Percentiles rank a stretch among this genome's conserved stretches.
phyloP scores from a whole-genome alignment of 129 eudicot species.

The Cynara cardunculus region DNA sequence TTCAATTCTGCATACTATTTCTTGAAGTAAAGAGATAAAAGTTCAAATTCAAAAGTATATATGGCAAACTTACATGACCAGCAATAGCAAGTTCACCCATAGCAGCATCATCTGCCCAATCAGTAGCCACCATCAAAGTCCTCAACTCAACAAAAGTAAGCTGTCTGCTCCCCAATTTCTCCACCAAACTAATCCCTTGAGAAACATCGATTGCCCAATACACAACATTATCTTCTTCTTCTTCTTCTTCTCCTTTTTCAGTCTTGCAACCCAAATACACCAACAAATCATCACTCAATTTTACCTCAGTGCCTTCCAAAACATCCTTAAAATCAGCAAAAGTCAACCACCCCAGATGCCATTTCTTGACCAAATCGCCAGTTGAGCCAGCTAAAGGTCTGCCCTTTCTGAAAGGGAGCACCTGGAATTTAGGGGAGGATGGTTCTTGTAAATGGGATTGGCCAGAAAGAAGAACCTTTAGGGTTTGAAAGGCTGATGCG shows the following conservation, averaged over 20 bases:
- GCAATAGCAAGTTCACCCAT: constrained; percentile 90
- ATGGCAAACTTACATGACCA: constrained; percentile 65
- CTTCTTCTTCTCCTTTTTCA: not conserved
- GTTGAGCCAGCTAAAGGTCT: constrained; percentile 63
- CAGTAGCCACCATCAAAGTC: constrained; percentile 98
- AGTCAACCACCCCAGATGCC: constrained; percentile 92
- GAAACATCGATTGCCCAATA: constrained; percentile 91
- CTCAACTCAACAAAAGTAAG: constrained; percentile 81
- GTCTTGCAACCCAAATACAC: constrained; percentile 72
- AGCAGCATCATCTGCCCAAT: constrained; percentile 65
- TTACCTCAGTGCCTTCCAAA: constrained; percentile 54
- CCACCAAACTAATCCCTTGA: constrained; percentile 55
- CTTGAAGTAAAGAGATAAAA: constrained; percentile 1
- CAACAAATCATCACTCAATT: constrained; percentile 55
- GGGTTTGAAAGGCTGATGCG: constrained; percentile 62
- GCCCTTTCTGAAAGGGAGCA: constrained; percentile 77
- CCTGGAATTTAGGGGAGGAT: constrained; percentile 59
- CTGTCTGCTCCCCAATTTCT: constrained; percentile 37
- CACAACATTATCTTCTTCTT: constrained; percentile 46
- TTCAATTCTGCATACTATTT: not conserved
- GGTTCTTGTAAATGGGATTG: constrained; percentile 40
- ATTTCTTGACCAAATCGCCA: constrained; percentile 40
- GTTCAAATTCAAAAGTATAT: not conserved
- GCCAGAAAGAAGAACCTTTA: constrained; percentile 48
- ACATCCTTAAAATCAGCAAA: constrained; percentile 53